Conservation (phyloP, 108 stramenopile species). For the Fistulifera solaris region DNA sequence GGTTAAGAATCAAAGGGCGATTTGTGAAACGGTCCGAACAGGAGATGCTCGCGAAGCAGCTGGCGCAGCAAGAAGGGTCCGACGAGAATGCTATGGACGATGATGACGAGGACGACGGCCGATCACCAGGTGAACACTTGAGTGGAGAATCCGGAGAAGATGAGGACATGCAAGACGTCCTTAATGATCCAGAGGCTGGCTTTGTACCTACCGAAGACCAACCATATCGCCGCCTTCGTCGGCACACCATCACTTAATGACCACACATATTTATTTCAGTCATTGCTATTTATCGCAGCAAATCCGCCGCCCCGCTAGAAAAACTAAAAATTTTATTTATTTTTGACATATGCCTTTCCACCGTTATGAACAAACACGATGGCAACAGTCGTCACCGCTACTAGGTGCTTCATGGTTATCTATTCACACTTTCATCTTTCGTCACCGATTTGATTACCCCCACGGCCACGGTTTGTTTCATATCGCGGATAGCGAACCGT, state of each 20-base stretch:
- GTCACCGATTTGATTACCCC: constrained; percentile 88
- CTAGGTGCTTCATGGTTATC: no score
- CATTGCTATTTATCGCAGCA: not conserved
- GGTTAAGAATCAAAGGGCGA: constrained; percentile 93
- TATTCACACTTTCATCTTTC: constrained; percentile 23
- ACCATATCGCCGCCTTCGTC: constrained; percentile 70
- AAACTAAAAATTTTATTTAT: no score
- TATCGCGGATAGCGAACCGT: constrained; percentile 92
- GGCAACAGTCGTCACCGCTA: no score
- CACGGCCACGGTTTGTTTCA: constrained; percentile 80
- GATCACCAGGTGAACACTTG: constrained; percentile 2
- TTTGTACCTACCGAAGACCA: constrained; percentile 73
- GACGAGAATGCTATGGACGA: constrained; percentile 3
- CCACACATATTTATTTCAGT: constrained; percentile 3
- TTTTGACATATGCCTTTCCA: no score
- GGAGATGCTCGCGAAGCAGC: constrained; percentile 18
- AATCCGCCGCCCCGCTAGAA: no score
- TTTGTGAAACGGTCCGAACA: constrained; percentile 87
- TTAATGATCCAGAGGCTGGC: constrained; percentile 65
- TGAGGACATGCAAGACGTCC: constrained; percentile 70
- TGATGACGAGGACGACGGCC: constrained; percentile 25
- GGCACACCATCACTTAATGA: constrained; percentile 73
- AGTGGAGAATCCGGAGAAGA: constrained; percentile 16
- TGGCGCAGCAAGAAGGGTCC: not conserved
- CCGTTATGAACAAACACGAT: no score